phyloP scores from a whole-genome alignment of 331 rosid species.

The Saraca asoca region DNA sequence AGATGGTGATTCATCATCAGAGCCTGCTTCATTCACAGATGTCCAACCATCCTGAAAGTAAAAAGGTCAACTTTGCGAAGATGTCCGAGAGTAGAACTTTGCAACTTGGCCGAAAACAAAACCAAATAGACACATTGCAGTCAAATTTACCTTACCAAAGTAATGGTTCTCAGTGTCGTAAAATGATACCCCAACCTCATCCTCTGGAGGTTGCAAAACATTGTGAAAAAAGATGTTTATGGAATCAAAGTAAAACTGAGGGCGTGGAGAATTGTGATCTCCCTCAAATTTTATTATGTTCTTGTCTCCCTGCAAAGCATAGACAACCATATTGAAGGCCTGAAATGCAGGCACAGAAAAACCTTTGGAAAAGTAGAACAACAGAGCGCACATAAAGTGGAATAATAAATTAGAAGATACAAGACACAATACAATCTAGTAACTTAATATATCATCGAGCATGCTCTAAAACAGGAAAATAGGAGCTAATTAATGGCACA shows the following conservation, averaged over 20 bases:
- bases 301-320: constrained; percentile 80
- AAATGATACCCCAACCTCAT: constrained; percentile 70
- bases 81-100: constrained; percentile 19
- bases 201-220: constrained; percentile 93
- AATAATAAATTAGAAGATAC: constrained; percentile 1
- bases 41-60: constrained; percentile 70
- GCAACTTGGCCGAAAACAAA: constrained; percentile 31
- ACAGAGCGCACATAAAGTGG: background rate
- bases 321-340: constrained; percentile 9
- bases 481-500: too few species aligned
- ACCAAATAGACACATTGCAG: constrained; percentile 32
- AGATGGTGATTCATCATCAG: constrained; percentile 46
- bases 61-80: constrained; percentile 23
- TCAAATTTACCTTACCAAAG: constrained; percentile 77
- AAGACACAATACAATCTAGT: background rate
- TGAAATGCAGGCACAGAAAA: background rate
- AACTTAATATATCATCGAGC: constrained; percentile 7
- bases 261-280: constrained; percentile 97
- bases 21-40: constrained; percentile 49
- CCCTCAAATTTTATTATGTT: constrained; percentile 91
- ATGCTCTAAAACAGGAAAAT: background rate
- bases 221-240: constrained; percentile 86
- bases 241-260: constrained; percentile 91
- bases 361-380: too few species aligned
- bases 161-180: constrained; percentile 62